phyloP scores from a whole-genome alignment of 306 rosid species.

The Sicyos baderoa region DNA sequence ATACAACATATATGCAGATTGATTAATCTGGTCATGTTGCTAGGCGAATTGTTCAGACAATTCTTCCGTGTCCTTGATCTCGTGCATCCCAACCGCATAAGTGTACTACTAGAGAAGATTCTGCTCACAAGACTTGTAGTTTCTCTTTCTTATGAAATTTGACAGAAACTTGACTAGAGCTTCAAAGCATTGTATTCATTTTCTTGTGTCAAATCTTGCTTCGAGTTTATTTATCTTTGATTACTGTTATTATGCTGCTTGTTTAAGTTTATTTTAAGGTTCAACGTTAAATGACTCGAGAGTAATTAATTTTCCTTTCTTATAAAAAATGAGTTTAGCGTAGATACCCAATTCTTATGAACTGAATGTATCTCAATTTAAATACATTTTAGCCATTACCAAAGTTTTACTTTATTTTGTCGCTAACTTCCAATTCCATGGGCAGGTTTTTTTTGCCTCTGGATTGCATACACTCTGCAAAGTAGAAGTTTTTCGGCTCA shows the following conservation, averaged over 20 bases:
- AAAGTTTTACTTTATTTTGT: neutral
- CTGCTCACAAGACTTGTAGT: neutral
- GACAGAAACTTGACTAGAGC: neutral
- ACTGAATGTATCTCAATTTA: neutral
- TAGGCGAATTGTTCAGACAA: neutral
- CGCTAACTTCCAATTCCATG: neutral
- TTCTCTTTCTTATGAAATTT: neutral
- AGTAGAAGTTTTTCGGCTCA: neutral
- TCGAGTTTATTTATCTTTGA: neutral
- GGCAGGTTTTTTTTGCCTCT: constrained; percentile 1
- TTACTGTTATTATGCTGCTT: neutral
- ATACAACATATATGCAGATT: neutral
- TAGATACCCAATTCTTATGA: neutral
- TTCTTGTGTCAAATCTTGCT: neutral
- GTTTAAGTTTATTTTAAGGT: neutral
- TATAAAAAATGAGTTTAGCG: neutral
- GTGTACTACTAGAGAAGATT: neutral
- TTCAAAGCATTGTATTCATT: neutral
- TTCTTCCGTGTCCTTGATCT: neutral
- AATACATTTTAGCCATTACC: neutral
- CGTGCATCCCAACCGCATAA: neutral
- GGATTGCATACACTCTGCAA: constrained; percentile 4
- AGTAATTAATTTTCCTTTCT: neutral
- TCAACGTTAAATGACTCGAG: neutral
- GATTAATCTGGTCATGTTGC: neutral